phyloP scores from a whole-genome alignment of 2,329 filamentous ascomycete species.

The Davidsoniella eucalypti region DNA sequence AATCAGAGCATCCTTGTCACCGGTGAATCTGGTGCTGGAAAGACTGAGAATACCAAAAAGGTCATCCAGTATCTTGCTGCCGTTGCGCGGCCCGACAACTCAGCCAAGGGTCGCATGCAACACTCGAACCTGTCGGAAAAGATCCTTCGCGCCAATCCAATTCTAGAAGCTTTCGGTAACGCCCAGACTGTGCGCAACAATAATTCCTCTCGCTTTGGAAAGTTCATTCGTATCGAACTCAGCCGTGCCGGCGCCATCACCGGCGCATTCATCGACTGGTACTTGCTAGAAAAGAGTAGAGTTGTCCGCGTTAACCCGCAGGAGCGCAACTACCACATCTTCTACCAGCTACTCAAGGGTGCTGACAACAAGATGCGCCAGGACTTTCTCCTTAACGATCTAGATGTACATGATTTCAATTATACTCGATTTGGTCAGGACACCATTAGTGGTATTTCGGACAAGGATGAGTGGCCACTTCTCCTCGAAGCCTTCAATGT shows the following conservation, averaged over 20 bases:
- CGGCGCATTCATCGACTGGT: slow-evolving; percentile 97
- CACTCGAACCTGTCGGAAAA: slow-evolving; percentile 87
- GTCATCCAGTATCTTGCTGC: slow-evolving; percentile 97
- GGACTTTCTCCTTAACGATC: slow-evolving; percentile 56
- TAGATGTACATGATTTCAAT: slow-evolving; percentile 71
- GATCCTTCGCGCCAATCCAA: slow-evolving; percentile 89
- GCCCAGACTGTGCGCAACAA: slow-evolving; percentile 96
- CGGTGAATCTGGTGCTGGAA: slow-evolving; percentile 92
- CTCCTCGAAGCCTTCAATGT: slow-evolving; percentile 84
- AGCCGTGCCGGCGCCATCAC: slow-evolving; percentile 74
- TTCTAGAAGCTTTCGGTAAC: slow-evolving; percentile 94
- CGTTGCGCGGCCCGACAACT: slow-evolving; percentile 70
- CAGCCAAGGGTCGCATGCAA: slow-evolving; percentile 41
- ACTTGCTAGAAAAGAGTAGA: slow-evolving; percentile 91
- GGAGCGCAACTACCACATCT: slow-evolving; percentile 93
- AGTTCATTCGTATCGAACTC: slow-evolving; percentile 97
- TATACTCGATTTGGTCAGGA: slow-evolving; percentile 90
- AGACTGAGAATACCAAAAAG: slow-evolving; percentile 98
- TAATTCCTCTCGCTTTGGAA: slow-evolving; percentile 95
- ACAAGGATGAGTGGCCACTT: slow-evolving; percentile 75
- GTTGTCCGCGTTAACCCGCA: slow-evolving; percentile 76
- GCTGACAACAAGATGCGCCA: slow-evolving; percentile 58
- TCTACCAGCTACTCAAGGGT: slow-evolving; percentile 86
- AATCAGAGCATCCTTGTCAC: slow-evolving; percentile 98
- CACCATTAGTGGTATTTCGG: slow-evolving; percentile 76